Conservation (phyloP, 1,139 yeast species). For the Pneumocystis sp. region DNA sequence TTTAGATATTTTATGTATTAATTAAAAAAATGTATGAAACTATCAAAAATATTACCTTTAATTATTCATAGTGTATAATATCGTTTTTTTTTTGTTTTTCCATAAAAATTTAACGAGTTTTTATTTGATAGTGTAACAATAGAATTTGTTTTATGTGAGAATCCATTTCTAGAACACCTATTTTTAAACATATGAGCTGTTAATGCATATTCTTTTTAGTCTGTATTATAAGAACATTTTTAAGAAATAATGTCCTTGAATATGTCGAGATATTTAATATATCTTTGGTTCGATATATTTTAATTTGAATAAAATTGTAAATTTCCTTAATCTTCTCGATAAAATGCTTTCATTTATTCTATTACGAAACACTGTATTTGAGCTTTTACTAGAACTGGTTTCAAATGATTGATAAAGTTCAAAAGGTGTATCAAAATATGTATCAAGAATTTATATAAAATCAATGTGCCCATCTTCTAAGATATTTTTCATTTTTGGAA, state of each 20-base stretch:
- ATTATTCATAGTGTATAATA: not conserved
- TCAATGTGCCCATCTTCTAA: not conserved
- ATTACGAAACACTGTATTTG: not conserved
- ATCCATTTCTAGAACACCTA: not conserved
- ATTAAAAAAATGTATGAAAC: not conserved
- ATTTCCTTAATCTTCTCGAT: not conserved
- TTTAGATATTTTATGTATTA: not conserved
- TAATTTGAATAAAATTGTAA: not conserved
- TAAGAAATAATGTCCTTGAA: not conserved
- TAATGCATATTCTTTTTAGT: not conserved
- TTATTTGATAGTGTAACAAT: not conserved
- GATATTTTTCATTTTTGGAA: not conserved
- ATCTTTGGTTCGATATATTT: not conserved
- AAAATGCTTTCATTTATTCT: not conserved
- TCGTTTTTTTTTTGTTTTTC: not conserved
- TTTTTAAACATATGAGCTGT: not conserved
- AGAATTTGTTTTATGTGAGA: not conserved
- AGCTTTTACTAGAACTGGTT: not conserved
- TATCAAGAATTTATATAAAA: not conserved
- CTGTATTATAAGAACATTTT: not conserved
- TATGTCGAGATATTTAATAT: not conserved
- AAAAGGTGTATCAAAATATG: not conserved
- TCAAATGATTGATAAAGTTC: not conserved
- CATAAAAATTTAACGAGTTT: not conserved
- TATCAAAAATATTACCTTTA: not conserved